Percentiles rank a stretch among this genome's conserved stretches.
phyloP scores from a whole-genome alignment of 768 basidiomycete genomes.

The Mycena galericulata region DNA sequence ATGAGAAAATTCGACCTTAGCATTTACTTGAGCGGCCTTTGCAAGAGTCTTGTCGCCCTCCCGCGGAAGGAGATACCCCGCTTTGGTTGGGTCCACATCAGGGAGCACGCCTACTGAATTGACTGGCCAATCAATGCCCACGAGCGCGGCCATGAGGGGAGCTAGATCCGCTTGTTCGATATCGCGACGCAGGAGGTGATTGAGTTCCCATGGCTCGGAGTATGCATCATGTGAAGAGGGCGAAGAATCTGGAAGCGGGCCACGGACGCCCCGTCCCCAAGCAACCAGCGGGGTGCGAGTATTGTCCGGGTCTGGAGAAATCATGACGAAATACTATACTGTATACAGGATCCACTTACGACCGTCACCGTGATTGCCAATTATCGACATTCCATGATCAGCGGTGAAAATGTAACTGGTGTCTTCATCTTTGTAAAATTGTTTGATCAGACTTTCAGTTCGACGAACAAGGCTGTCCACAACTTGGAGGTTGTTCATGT shows the following conservation, averaged over 20 bases:
- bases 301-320: conserved; percentile 80
- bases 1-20: conserved; percentile 54
- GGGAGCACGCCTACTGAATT: conserved; percentile 88
- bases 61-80: conserved; percentile 67
- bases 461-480: conserved; percentile 81
- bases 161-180: conserved; percentile 89
- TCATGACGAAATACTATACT: conserved; percentile 3
- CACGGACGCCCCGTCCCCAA: conserved; percentile 85
- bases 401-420: conserved; percentile 87
- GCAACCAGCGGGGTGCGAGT: conserved; percentile 86
- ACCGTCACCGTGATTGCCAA: conserved; percentile 92
- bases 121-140: conserved; percentile 81
- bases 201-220: conserved; percentile 72
- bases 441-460: conserved; percentile 69
- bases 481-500: conserved; percentile 85
- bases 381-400: conserved; percentile 91
- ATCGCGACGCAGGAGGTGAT: conserved; percentile 72
- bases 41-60: conserved; percentile 65
- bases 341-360: conserved; percentile 65
- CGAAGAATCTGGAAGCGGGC: conserved; percentile 67
- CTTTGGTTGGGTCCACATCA: conserved; percentile 70
- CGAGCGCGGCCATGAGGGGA: conserved; percentile 78
- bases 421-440: conserved; percentile 76
- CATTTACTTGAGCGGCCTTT: conserved; percentile 70
- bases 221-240: conserved; percentile 79